Evolutionary conservation across 192 early-diverging fungal species (phyloP).

Genomic region (Coemansia sp.): DNA sequence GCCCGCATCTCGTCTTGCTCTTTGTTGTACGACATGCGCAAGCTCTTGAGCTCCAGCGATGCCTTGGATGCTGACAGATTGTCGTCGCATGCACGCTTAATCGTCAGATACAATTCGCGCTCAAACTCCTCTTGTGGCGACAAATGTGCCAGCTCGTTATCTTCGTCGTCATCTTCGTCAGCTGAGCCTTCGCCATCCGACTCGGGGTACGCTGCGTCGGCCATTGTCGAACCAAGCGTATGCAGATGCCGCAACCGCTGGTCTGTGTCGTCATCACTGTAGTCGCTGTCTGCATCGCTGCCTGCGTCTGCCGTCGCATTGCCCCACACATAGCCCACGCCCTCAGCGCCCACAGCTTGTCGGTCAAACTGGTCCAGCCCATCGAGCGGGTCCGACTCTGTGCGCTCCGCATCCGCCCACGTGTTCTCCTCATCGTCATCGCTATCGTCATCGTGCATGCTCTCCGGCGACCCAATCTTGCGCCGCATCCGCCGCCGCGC

Average conservation of each 20-base stretch:
- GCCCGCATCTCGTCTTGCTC: constrained; percentile 76
- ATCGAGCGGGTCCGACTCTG: not conserved
- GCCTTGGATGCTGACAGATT: constrained; percentile 72
- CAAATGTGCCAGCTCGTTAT: constrained; percentile 47
- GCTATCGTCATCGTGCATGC: constrained; percentile 14
- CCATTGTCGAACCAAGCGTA: constrained; percentile 26
- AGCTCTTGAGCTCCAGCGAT: constrained; percentile 79
- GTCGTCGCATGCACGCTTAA: constrained; percentile 80
- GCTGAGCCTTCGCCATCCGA: constrained; percentile 20
- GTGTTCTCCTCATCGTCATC: constrained; percentile 50
- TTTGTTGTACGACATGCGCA: constrained; percentile 84
- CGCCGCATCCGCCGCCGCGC: constrained; percentile 28
- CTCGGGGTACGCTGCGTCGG: constrained; percentile 22
- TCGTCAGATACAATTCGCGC: constrained; percentile 67
- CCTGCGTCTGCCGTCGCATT: constrained; percentile 22
- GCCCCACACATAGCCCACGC: constrained; percentile 64
- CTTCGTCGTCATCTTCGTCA: constrained; percentile 11
- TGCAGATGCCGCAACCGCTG: constrained; percentile 20
- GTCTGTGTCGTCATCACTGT: constrained; percentile 29
- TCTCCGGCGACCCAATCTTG: constrained; percentile 2
- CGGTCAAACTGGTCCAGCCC: constrained; percentile 29
- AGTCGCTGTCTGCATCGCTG: constrained; percentile 58
- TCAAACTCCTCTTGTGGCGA: constrained; percentile 64
- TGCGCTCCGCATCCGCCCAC: constrained; percentile 19
- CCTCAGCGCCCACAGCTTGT: constrained; percentile 56